Evolutionary conservation across 805 yeast genomes (phyloP), one percentile per base, ranked within the genome.

Genomic region (Lachancea meyersii): DNA sequence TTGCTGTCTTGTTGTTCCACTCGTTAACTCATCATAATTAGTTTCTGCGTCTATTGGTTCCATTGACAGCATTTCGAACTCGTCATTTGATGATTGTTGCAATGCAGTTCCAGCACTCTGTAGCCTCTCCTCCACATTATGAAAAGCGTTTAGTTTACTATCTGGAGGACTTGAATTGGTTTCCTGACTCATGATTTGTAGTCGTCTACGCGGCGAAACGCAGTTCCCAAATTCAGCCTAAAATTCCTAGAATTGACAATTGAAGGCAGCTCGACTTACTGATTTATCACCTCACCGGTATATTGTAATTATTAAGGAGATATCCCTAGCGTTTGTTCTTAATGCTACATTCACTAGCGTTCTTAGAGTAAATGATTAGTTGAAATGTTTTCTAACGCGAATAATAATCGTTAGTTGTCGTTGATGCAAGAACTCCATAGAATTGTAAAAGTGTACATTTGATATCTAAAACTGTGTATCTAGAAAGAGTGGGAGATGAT

Each of bases 1-100:
- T 47, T 54, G 45, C 38, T 40, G 48, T 21, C 35, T 38, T 18
- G 20, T 32, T 10, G 18, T 19, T 22, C 16, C 23, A 5, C 20
- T 20, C 14, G 35, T 16, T 5, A 8, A 10, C 9, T 21, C 20
- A 3, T 6, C 35, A 17, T 14, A 11, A 4, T 30, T 18, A 14
- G 28, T 14, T 26, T 37, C 31, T 21, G n/a, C 31, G 2, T 16
- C 23, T 31, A 11, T 10, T 13, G 3, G 33, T 1, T 24, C 22
- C 35, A 38, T 22, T 3, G 28, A 20, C 13, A 38, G 35, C 31
- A 44, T 18, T 17, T 40, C 44, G 19, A 33, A 44, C 20, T 22
- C 43, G 7, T 43, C 44, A 8, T 26, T 33, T 3, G 22, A 7
- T 6, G 11, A 13, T 10, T 31, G 30, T 20, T 17, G 36, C 23